Evolutionary conservation across 768 basidiomycete genomes (phyloP).

Genomic region (Tulasnella sp.): DNA sequence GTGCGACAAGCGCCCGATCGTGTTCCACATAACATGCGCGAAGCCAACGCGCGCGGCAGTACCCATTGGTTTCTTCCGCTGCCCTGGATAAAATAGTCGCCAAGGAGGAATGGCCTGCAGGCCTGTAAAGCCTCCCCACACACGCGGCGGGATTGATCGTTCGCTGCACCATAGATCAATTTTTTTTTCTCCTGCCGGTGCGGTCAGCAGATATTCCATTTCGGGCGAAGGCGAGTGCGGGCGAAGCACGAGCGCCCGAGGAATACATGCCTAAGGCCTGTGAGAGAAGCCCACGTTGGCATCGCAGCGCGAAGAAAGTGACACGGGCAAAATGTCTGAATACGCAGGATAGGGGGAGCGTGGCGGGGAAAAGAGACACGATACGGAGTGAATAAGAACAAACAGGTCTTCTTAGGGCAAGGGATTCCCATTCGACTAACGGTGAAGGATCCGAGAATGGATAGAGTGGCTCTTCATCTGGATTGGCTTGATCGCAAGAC

Average conservation of each 20-base stretch:
- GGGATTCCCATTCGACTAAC: neutral
- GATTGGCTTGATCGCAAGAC: neutral
- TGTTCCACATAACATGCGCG: neutral
- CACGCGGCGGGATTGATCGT: slow-evolving; percentile 2
- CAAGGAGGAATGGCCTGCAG: neutral
- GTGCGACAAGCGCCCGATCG: neutral
- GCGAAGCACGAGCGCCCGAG: slow-evolving; percentile 3
- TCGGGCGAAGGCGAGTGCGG: neutral
- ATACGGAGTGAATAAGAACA: neutral
- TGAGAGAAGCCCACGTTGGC: slow-evolving; percentile 7
- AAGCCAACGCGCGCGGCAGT: neutral
- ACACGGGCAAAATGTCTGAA: neutral
- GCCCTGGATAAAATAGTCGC: slow-evolving; percentile 1
- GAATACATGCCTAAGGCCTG: slow-evolving; percentile 15
- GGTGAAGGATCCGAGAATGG: neutral
- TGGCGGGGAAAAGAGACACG: slow-evolving; percentile 4
- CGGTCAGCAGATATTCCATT: neutral
- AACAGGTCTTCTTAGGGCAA: neutral
- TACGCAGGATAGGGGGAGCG: neutral
- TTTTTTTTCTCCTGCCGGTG: neutral
- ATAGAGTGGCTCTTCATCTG: neutral
- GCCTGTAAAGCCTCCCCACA: neutral
- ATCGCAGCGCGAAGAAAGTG: neutral
- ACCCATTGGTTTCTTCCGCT: neutral
- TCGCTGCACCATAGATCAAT: neutral